A percentile compares a stretch with the other conserved stretches of the same genome.
Conservation (phyloP, 305 asterid genomes). For the Nicotiana rustica region DNA sequence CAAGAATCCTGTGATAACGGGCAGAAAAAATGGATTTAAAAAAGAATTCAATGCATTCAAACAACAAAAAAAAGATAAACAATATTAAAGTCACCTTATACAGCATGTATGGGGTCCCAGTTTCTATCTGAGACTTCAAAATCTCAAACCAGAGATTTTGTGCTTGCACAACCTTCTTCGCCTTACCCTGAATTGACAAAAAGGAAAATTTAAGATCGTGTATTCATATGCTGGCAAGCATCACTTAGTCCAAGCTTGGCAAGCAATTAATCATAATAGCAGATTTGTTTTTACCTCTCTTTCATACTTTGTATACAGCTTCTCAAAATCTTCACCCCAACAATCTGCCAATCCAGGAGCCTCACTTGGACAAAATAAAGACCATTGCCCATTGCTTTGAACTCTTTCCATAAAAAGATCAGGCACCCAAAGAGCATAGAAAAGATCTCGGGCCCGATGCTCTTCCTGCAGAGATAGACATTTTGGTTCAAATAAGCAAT, state of each 20-base stretch:
- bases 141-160: slow-evolving; percentile 86
- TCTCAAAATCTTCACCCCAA: slow-evolving; percentile 95
- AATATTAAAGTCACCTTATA: slow-evolving; percentile 63
- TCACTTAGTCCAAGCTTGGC: neutral
- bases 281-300: slow-evolving; percentile 56
- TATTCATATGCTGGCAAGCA: neutral
- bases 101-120: slow-evolving; percentile 98
- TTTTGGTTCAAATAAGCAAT: neutral
- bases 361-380: slow-evolving; percentile 94
- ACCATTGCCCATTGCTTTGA: slow-evolving; percentile 71
- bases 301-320: slow-evolving; percentile 73
- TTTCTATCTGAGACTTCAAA: slow-evolving; percentile 89
- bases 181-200: slow-evolving; percentile 71
- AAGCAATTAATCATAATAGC: neutral
- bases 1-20: slow-evolving; percentile 73
- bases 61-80: neutral
- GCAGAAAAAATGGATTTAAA: slow-evolving; percentile 12
- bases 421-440: slow-evolving; percentile 94
- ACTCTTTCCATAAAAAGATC: slow-evolving; percentile 95
- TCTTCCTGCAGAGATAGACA: slow-evolving; percentile 66
- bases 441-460: slow-evolving; percentile 86
- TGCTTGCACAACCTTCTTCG: slow-evolving; percentile 90
- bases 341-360: slow-evolving; percentile 97
- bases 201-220: neutral
- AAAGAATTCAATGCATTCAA: slow-evolving; percentile 8